phyloP scores from a whole-genome alignment of 2,329 filamentous ascomycete species.

The Colletotrichum lini region DNA sequence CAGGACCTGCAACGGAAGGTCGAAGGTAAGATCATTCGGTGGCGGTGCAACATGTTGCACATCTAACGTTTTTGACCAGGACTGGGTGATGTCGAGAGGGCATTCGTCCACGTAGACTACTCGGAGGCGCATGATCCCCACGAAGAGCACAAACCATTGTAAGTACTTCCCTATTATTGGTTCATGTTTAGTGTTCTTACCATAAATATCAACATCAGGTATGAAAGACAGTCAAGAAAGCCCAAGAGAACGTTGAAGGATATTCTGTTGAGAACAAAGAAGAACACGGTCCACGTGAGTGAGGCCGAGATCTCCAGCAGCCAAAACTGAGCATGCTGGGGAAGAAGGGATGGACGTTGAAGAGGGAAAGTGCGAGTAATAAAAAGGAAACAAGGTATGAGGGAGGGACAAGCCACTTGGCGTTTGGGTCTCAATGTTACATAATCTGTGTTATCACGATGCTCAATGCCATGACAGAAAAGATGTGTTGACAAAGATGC shows the following conservation, averaged over 20 bases:
- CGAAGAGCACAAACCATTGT: slow-evolving; percentile 59
- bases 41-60: not conserved
- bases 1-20: slow-evolving; percentile 73
- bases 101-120: slow-evolving; percentile 63
- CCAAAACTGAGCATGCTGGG: slow-evolving; percentile 12
- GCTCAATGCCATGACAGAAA: slow-evolving; percentile 5
- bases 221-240: slow-evolving; percentile 50
- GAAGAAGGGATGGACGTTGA: not conserved
- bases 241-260: slow-evolving; percentile 52
- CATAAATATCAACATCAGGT: not conserved
- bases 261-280: slow-evolving; percentile 46
- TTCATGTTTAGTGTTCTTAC: slow-evolving; percentile 37
- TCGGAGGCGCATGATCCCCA: slow-evolving; percentile 52
- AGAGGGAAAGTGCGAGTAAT: slow-evolving; percentile 4
- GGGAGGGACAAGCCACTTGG: slow-evolving; percentile 13
- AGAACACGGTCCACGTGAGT: slow-evolving; percentile 28
- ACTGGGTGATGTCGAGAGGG: slow-evolving; percentile 57
- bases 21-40: slow-evolving; percentile 57
- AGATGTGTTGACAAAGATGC: not conserved
- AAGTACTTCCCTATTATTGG: not conserved
- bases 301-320: slow-evolving; percentile 30
- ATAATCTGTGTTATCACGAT: slow-evolving; percentile 22
- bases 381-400: slow-evolving; percentile 6
- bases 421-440: slow-evolving; percentile 14
- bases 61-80: slow-evolving; percentile 40